Base-by-base conservation (phyloP, 805 yeast species). In the Pichia thaimueangensis region DNA sequence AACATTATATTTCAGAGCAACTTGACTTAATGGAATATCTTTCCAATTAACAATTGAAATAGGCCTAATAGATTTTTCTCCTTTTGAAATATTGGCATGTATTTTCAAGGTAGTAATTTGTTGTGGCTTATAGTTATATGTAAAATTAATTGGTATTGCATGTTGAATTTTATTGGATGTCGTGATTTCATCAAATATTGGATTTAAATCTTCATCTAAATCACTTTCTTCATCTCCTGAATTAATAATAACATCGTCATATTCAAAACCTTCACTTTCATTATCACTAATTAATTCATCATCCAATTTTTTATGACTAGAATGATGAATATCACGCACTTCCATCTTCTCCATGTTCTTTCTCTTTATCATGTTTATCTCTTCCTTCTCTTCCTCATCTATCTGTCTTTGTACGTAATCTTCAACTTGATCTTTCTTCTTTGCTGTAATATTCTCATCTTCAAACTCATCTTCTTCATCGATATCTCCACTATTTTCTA, bases 21-120 rank as follows among this genome's bases (percentile, higher is more conserved):
- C 39, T 46, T 57, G 60, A 34, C 42, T 50, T n/a, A 57, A 45
- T 8, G 63, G 52, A 10, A 53, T 48, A 40, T 58, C 62, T 6
- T 56, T 56, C 60, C 60, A 57, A 12, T 32, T 32, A 19, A 25
- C 15, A 7, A 37, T 16, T 1, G 41, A 13, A 11, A 37, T 32
- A 10, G 35, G 16, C 6, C 35, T 22, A 5, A 22, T 33, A 20
- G 28, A 7, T 13, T 32, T 32, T 28, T 27, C 32, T 8, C 37
- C 37, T 8, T 12, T 16, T 3, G 32, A 17, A 17, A 31, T 12
- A 16, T 38, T 38, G 9, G 41, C 35, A 13, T 28, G 41, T 16
- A 38, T 30, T 32, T 38, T 38, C n/a, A 38, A 3, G 5, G 2
- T 38, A 6, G 30, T 16, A 2, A 21, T 6, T 11, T 31, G 24